Base-by-base conservation (phyloP, 805 yeast genomes). In the Metschnikowia shivogae region DNA sequence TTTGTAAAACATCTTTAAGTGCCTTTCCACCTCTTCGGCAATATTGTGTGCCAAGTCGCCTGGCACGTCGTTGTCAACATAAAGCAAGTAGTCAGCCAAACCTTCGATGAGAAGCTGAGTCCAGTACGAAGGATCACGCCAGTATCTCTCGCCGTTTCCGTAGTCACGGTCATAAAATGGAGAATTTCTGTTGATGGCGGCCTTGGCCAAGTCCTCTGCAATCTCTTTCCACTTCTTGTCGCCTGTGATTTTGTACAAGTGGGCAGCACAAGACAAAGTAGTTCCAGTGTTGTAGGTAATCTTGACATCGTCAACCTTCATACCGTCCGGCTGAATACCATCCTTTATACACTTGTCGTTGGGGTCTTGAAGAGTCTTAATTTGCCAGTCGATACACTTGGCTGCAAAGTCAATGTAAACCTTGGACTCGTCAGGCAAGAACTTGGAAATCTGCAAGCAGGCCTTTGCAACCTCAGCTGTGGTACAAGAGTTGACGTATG, bases 211-310 rank as follows among this genome's bases (percentile, higher is more conserved):
- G n/a, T 61, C 68, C 43, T 62, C 65, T 5, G 79, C 77, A 30
- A 67, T 71, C 9, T 64, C 97, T 83, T 90, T 92, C 74, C 93
- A 83, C 57, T 76, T 72, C 57, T 81, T 84, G 50, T 92, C 95
- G 72, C 76, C 86, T 63, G 92, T 71, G 95, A 89, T 85, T 80
- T 84, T 86, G 89, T 92, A 93, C 65, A 92, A 81, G 76, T 93
- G 96, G 80, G 77, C 62, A 7, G 78, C 71, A 1, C 82, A 78
- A 9, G 82, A 74, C 29, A 84, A 55, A 0, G 88, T 79, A 9
- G 84, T 75, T 19, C 89, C 89, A 9, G 78, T 74, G 63, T 83
- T 84, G 61, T 83, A 83, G 5, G 86, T 74, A 77, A 82, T 80
- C 63, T 83, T 82, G 55, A 72, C 71, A 14, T 68, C 69, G 53